Conservation (phyloP, 805 yeast genomes). For the Candida silvatica region DNA sequence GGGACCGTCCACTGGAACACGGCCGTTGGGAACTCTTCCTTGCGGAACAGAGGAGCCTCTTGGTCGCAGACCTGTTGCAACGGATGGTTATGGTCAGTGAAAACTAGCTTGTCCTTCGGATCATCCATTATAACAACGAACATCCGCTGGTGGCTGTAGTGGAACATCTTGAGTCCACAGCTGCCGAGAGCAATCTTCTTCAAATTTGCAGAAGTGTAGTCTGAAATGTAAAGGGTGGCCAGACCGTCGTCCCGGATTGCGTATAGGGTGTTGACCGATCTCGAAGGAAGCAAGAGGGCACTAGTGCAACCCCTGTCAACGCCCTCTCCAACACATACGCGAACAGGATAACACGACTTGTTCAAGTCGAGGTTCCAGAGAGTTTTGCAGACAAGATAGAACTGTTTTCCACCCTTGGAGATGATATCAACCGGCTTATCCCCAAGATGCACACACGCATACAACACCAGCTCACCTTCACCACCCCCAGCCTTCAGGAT, state of each 20-base stretch:
- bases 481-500: not conserved
- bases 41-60: slow-evolving; percentile 7
- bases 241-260: slow-evolving; percentile 27
- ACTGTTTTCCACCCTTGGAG: not conserved
- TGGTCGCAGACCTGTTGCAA: not conserved
- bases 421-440: slow-evolving; percentile 11
- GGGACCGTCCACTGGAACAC: slow-evolving; percentile 27
- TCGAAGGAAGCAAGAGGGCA: slow-evolving; percentile 8
- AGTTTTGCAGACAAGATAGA: slow-evolving; percentile 15
- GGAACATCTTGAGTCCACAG: slow-evolving; percentile 20
- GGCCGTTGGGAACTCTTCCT: slow-evolving; percentile 21
- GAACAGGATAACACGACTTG: slow-evolving; percentile 17
- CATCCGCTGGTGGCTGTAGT: slow-evolving; percentile 14
- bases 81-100: slow-evolving; percentile 15
- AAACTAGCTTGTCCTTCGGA: slow-evolving; percentile 9
- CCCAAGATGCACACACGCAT: slow-evolving; percentile 11
- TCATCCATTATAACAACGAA: slow-evolving; percentile 11
- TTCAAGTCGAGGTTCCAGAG: slow-evolving; percentile 21
- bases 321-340: slow-evolving; percentile 18
- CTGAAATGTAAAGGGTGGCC: slow-evolving; percentile 14
- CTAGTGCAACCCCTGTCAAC: slow-evolving; percentile 14
- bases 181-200: slow-evolving; percentile 17
- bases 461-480: not conserved
- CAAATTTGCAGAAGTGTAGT: slow-evolving; percentile 9
- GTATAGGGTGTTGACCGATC: slow-evolving; percentile 13